Conservation (phyloP, 805 yeast genomes). For the Hanseniaspora guilliermondii region DNA sequence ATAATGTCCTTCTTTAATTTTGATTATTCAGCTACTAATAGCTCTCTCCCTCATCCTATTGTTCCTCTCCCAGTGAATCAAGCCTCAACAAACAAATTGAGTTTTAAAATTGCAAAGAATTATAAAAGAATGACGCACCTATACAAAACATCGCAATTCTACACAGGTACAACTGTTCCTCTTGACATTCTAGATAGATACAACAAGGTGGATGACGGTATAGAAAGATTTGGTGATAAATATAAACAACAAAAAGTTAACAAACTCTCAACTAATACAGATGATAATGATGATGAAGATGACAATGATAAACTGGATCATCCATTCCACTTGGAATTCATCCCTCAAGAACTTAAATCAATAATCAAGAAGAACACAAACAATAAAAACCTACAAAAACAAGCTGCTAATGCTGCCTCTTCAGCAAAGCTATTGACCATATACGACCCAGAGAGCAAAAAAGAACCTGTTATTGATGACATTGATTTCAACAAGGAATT, state of each 20-base stretch:
- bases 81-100: slow-evolving; percentile 2
- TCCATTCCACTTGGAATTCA: slow-evolving; percentile 56
- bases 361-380: slow-evolving; percentile 44
- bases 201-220: slow-evolving; percentile 42
- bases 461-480: slow-evolving; percentile 18
- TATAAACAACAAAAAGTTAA: slow-evolving; percentile 38
- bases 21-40: slow-evolving; percentile 13
- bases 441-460: slow-evolving; percentile 25
- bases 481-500: slow-evolving; percentile 19
- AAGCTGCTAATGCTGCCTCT: background rate
- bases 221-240: slow-evolving; percentile 70
- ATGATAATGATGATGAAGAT: slow-evolving; percentile 32
- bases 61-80: slow-evolving; percentile 11
- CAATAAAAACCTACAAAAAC: slow-evolving; percentile 3
- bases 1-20: slow-evolving; percentile 10
- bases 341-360: slow-evolving; percentile 64
- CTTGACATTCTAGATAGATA: slow-evolving; percentile 19
- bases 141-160: slow-evolving; percentile 7
- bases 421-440: slow-evolving; percentile 16
- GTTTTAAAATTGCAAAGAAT: slow-evolving; percentile 8
- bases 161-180: slow-evolving; percentile 12
- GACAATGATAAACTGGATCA: slow-evolving; percentile 27
- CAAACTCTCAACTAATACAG: slow-evolving; percentile 36
- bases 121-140: slow-evolving; percentile 7
- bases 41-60: slow-evolving; percentile 12